phyloP scores from a whole-genome alignment of 1,284 basidiomycete genomes.

The Cystobasidium slooffiae region DNA sequence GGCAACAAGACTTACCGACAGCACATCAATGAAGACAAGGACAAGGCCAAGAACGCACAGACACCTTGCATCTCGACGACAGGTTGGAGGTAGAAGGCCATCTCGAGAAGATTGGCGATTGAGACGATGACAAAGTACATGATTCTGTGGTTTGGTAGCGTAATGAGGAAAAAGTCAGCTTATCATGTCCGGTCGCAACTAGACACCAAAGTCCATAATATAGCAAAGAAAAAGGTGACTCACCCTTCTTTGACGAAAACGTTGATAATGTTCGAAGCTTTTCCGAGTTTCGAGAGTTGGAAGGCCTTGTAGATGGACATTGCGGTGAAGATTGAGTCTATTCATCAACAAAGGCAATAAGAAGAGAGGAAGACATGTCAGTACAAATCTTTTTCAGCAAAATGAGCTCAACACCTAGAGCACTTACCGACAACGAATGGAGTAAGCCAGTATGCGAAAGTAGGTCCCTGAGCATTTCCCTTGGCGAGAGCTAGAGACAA shows the following conservation, averaged over 20 bases:
- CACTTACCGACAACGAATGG: conserved; percentile 30
- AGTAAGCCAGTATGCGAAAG: conserved; percentile 26
- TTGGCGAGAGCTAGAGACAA: conserved; percentile 1
- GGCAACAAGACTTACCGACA: conserved; percentile 25
- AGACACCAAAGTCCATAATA: no score
- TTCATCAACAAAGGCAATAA: no score
- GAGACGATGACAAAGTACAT: conserved; percentile 20
- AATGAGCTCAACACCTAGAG: no score
- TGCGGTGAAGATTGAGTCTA: conserved; percentile 12
- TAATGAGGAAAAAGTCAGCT: no score
- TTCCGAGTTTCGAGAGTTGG: conserved; percentile 3
- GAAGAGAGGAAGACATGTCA: no score
- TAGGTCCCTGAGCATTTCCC: conserved; percentile 9
- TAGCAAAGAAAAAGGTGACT: neutral
- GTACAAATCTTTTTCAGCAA: no score
- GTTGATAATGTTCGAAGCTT: conserved; percentile 4
- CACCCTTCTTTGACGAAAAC: conserved; percentile 32
- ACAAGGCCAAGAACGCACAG: conserved; percentile 14
- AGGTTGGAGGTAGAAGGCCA: conserved; percentile 31
- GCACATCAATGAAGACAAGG: conserved; percentile 22
- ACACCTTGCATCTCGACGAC: conserved; percentile 25
- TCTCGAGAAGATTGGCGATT: conserved; percentile 10
- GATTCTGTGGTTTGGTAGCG: neutral
- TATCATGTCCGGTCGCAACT: no score
- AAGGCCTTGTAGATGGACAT: conserved; percentile 26